phyloP scores from a whole-genome alignment of 2,329 filamentous ascomycete genomes.

The Pseudocercospora pini-densiflorae region DNA sequence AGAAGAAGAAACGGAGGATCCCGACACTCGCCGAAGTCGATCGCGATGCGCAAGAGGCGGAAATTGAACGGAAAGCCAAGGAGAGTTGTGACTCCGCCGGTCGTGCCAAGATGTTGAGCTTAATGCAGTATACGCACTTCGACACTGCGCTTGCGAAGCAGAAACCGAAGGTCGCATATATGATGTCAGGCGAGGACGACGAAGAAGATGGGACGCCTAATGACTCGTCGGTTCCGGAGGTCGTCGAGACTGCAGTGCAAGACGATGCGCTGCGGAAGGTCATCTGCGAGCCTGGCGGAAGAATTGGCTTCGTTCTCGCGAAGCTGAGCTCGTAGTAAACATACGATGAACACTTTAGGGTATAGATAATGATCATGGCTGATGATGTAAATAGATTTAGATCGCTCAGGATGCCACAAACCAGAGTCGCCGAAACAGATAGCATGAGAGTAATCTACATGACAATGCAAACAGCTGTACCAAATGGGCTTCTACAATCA shows the following conservation, averaged over 20 bases:
- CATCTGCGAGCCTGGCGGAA: slow-evolving; percentile 50
- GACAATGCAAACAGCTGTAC: background rate
- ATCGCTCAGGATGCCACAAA: background rate
- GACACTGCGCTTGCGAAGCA: slow-evolving; percentile 44
- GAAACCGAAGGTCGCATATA: slow-evolving; percentile 30
- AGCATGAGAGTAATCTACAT: background rate
- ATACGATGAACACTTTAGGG: background rate
- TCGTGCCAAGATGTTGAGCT: slow-evolving; percentile 51
- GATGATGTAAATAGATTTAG: slow-evolving; percentile 9
- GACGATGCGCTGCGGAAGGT: slow-evolving; percentile 57
- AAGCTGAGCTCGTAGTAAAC: slow-evolving; percentile 40
- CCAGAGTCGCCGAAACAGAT: background rate
- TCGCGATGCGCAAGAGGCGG: slow-evolving; percentile 43
- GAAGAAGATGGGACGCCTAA: slow-evolving; percentile 13
- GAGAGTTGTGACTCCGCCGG: slow-evolving; percentile 38
- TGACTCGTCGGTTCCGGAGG: slow-evolving; percentile 35
- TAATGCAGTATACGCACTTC: slow-evolving; percentile 62
- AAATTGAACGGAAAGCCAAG: slow-evolving; percentile 36
- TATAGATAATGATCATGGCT: background rate
- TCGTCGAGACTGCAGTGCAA: slow-evolving; percentile 47
- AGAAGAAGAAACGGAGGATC: slow-evolving; percentile 15
- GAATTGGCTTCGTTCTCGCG: slow-evolving; percentile 57
- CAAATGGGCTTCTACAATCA: background rate
- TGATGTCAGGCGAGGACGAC: slow-evolving; percentile 39
- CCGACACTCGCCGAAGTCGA: slow-evolving; percentile 37